These are phyloP conservation scores for Leccinum pellstonianum DNA, from an alignment of 768 basidiomycete genomes.

Conservation along the genomic window DNA sequence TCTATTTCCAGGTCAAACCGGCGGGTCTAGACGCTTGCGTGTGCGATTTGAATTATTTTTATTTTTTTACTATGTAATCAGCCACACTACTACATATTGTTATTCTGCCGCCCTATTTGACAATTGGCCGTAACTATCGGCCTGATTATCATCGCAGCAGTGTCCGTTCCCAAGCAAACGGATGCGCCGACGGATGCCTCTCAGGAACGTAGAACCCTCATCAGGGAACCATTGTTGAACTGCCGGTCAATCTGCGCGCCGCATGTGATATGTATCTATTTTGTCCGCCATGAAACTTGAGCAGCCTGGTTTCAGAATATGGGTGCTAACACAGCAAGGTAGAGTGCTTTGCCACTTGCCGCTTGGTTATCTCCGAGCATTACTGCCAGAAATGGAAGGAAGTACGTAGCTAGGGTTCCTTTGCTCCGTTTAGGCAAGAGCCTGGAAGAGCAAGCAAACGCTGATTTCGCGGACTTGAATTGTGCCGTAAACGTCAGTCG, in stretches of 20 bases:
- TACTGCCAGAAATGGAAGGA: neutral
- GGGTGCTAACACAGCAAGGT: neutral
- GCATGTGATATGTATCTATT: neutral
- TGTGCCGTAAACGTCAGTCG: neutral
- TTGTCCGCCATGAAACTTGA: neutral
- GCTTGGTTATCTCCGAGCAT: neutral
- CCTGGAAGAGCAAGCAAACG: neutral
- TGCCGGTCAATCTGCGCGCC: neutral
- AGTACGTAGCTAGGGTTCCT: neutral
- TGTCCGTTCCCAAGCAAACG: constrained; percentile 3
- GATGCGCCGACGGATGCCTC: neutral
- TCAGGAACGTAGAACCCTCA: neutral
- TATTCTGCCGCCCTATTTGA: neutral
- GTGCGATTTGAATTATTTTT: neutral
- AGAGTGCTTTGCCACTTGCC: neutral
- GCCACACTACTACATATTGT: neutral
- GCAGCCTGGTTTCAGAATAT: neutral
- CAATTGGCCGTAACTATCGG: neutral
- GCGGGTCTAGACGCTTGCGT: neutral
- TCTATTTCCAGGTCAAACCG: neutral
- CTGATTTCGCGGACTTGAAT: neutral
- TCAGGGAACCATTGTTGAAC: neutral
- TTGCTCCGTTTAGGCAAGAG: neutral
- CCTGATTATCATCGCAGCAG: constrained; percentile 2
- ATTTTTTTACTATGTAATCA: neutral